These are phyloP conservation scores for Chaetoceros muelleri DNA, from an alignment of 108 stramenopile species.

Conservation along the genomic window DNA sequence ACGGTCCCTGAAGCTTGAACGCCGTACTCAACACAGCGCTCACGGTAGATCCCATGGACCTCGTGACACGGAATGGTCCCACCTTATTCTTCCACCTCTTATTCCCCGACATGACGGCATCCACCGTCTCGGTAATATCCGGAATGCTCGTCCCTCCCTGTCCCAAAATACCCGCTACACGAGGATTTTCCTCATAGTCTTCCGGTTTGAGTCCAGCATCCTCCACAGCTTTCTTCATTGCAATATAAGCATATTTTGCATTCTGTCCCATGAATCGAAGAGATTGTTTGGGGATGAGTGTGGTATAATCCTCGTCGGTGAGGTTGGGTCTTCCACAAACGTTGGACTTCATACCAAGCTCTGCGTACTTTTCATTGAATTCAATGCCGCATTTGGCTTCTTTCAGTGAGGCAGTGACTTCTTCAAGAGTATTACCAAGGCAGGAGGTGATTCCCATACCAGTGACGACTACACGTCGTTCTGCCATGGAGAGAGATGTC, in stretches of 20 bases:
- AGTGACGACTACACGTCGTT: constrained; percentile 77
- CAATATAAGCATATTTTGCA: constrained; percentile 84
- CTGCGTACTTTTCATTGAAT: constrained; percentile 64
- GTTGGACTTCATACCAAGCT: constrained; percentile 81
- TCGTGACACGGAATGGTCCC: constrained; percentile 88
- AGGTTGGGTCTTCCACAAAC: constrained; percentile 65
- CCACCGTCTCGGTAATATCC: constrained; percentile 84
- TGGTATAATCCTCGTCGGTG: constrained; percentile 66
- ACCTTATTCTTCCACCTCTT: constrained; percentile 93
- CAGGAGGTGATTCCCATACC: constrained; percentile 89
- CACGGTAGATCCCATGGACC: constrained; percentile 88
- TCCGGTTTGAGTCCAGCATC: constrained; percentile 71
- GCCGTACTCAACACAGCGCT: constrained; percentile 80
- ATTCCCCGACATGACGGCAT: constrained; percentile 61
- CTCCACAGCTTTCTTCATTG: constrained; percentile 76
- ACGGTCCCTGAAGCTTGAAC: constrained; percentile 86
- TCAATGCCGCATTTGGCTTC: constrained; percentile 54
- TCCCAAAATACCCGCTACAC: constrained; percentile 83
- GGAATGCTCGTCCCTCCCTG: constrained; percentile 89
- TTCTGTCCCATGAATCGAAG: constrained; percentile 81
- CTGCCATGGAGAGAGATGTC: constrained; percentile 42
- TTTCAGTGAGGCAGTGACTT: constrained; percentile 66
- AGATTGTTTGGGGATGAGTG: constrained; percentile 76
- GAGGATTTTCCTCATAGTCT: constrained; percentile 77
- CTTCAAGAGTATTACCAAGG: constrained; percentile 85